A percentile compares a stretch with the other conserved stretches of the same genome.
Conservation (phyloP, 2,329 filamentous ascomycete species). For the Ceratocystis lukuohia region DNA sequence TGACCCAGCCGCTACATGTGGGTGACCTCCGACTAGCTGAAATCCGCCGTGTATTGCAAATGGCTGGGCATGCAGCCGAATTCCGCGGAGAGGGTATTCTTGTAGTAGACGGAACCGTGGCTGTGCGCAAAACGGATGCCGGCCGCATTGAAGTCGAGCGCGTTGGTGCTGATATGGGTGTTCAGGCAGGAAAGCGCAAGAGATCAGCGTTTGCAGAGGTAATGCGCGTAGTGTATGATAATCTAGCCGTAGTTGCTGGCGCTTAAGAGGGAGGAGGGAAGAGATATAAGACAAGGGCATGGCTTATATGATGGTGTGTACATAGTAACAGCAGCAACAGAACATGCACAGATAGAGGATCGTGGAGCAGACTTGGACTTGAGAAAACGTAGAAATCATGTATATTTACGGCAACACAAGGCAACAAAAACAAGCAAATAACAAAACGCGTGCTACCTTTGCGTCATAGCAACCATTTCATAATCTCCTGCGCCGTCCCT, state of each 20-base stretch:
- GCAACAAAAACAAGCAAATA: neutral
- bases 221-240: slow-evolving; percentile 83
- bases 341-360: neutral
- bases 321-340: neutral
- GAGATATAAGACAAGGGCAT: neutral
- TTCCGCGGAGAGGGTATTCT: slow-evolving; percentile 88
- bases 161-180: slow-evolving; percentile 35
- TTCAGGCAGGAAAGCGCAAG: slow-evolving; percentile 22
- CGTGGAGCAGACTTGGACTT: neutral
- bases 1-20: slow-evolving; percentile 81
- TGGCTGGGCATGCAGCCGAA: slow-evolving; percentile 72
- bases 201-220: slow-evolving; percentile 71
- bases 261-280: neutral
- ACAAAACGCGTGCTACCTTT: neutral
- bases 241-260: slow-evolving; percentile 73
- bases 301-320: neutral
- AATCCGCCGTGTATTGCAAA: slow-evolving; percentile 69
- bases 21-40: slow-evolving; percentile 85
- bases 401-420: slow-evolving; percentile 1
- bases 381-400: neutral
- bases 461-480: slow-evolving; percentile 48
- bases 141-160: slow-evolving; percentile 81
- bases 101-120: slow-evolving; percentile 75
- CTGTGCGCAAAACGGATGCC: slow-evolving; percentile 76
- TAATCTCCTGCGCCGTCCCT: slow-evolving; percentile 47